Conservation (phyloP, 306 rosid genomes). For the Glycine soja region DNA sequence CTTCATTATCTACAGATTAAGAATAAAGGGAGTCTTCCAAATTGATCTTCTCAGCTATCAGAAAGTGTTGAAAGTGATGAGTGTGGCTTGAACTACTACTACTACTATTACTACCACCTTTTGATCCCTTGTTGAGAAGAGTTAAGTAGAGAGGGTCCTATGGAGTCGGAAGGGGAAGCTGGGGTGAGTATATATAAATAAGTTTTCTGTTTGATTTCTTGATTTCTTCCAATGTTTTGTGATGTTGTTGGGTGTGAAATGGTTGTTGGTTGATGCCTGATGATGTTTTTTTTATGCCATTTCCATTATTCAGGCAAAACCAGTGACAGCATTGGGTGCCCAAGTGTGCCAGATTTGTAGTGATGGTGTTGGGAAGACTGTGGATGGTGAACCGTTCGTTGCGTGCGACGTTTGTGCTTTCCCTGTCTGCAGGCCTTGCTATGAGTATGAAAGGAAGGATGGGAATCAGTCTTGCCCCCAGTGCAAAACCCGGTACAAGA, state of each 20-base stretch:
- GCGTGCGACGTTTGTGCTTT: slow-evolving; percentile 86
- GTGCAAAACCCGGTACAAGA: slow-evolving; percentile 92
- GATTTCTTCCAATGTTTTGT: slow-evolving; percentile 32
- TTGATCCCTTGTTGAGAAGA: slow-evolving; percentile 45
- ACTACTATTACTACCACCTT: background rate
- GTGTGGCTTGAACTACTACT: slow-evolving; percentile 42
- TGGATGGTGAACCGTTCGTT: slow-evolving; percentile 73
- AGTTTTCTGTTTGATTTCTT: slow-evolving; percentile 36
- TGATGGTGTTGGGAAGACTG: slow-evolving; percentile 83
- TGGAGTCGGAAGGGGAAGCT: slow-evolving; percentile 85
- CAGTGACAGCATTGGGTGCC: slow-evolving; percentile 59
- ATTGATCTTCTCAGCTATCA: slow-evolving; percentile 23
- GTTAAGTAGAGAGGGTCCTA: slow-evolving; percentile 46
- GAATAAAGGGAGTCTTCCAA: slow-evolving; percentile 24
- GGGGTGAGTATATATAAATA: slow-evolving; percentile 61
- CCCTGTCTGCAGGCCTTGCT: slow-evolving; percentile 94
- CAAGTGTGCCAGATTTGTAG: slow-evolving; percentile 91
- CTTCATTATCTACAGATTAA: slow-evolving; percentile 31
- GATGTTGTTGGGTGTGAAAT: slow-evolving; percentile 15
- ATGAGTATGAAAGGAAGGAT: slow-evolving; percentile 97
- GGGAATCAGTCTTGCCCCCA: slow-evolving; percentile 95
- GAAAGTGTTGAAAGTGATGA: slow-evolving; percentile 46
- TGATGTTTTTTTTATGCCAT: background rate
- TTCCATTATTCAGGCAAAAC: slow-evolving; percentile 60
- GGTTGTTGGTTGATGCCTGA: slow-evolving; percentile 23